These are phyloP conservation scores for Saccharomycopsis microspora DNA, from an alignment of 805 yeast genomes.

Conservation along the genomic window DNA sequence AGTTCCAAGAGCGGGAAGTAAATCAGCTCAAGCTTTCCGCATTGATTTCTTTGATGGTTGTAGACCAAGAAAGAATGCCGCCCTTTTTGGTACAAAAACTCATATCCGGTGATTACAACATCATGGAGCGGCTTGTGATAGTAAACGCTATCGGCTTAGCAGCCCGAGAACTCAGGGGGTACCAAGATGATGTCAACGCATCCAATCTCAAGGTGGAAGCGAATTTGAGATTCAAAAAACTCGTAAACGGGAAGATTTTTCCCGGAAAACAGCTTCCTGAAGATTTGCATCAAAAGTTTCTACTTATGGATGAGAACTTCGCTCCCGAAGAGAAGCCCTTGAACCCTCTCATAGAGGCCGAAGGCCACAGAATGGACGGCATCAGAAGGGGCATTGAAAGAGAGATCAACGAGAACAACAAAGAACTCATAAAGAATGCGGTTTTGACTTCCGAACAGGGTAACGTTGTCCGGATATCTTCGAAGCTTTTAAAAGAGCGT, in stretches of 20 bases:
- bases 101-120: slow-evolving; percentile 63
- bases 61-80: slow-evolving; percentile 5
- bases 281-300: slow-evolving; percentile 2
- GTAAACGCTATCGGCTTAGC: slow-evolving; percentile 59
- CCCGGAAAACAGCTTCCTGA: slow-evolving; percentile 4
- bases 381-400: slow-evolving; percentile 2
- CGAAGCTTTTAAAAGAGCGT: slow-evolving; percentile 10
- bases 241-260: not conserved
- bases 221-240: not conserved
- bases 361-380: slow-evolving; percentile 9
- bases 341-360: not conserved
- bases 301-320: slow-evolving; percentile 3
- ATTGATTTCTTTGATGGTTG: slow-evolving; percentile 8
- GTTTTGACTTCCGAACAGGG: slow-evolving; percentile 3
- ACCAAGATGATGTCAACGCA: slow-evolving; percentile 30
- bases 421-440: slow-evolving; percentile 1
- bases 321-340: not conserved
- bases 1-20: not conserved
- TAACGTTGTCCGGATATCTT: slow-evolving; percentile 12
- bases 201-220: slow-evolving; percentile 6
- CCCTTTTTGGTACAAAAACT: slow-evolving; percentile 21
- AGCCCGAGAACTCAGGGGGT: slow-evolving; percentile 62
- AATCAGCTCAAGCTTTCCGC: slow-evolving; percentile 10
- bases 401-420: slow-evolving; percentile 1
- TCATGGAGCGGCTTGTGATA: slow-evolving; percentile 65